phyloP scores from a whole-genome alignment of 176 grass and related monocot species.

The Luzula sylvatica region DNA sequence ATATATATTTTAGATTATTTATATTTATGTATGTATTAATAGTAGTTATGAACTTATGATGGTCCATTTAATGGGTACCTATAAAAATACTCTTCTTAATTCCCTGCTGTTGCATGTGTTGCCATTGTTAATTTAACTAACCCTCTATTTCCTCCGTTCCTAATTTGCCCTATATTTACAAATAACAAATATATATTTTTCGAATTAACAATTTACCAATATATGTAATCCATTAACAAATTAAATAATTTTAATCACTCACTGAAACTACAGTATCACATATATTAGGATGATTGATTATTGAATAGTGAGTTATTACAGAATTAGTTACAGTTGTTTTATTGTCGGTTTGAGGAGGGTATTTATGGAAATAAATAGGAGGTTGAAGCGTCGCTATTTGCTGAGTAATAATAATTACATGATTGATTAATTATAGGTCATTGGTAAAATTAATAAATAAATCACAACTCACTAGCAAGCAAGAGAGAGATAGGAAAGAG shows the following conservation, averaged over 20 bases:
- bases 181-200: too few species aligned
- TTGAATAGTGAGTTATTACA: too few species aligned
- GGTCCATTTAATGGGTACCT: background rate
- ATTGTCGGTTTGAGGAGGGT: background rate
- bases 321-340: too few species aligned
- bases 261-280: too few species aligned
- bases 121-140: constrained; percentile 18
- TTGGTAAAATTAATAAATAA: constrained; percentile 15
- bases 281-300: too few species aligned
- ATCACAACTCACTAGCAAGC: background rate
- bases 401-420: background rate
- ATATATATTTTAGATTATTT: too few species aligned
- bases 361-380: constrained; percentile 5
- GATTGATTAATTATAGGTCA: constrained; percentile 5
- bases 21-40: background rate
- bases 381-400: constrained; percentile 18
- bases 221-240: too few species aligned
- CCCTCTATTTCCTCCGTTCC: background rate
- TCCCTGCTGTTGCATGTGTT: background rate
- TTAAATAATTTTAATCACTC: too few species aligned
- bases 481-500: background rate
- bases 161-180: constrained; percentile 8
- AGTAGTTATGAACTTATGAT: too few species aligned
- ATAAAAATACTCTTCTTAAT: background rate
- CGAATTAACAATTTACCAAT: too few species aligned